phyloP scores from a whole-genome alignment of 192 early-diverging fungal genomes.

The Gigaspora rosea region DNA sequence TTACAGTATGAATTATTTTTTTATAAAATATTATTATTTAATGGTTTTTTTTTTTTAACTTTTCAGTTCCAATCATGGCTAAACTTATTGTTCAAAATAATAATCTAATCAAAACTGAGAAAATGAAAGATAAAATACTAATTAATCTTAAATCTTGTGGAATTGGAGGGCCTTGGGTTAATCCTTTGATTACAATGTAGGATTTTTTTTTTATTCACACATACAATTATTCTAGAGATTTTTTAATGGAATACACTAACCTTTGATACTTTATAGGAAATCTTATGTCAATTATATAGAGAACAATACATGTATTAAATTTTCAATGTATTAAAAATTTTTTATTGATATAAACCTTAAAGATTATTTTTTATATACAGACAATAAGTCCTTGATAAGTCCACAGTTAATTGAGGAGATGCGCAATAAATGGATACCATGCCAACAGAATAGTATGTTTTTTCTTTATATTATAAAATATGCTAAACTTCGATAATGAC shows the following conservation, averaged over 20 bases:
- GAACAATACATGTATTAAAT: background rate
- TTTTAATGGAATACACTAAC: background rate
- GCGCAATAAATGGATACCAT: too few species aligned
- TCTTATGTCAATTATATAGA: background rate
- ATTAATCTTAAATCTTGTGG: conserved; percentile 51
- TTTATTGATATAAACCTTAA: too few species aligned
- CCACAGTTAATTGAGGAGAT: too few species aligned
- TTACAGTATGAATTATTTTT: too few species aligned
- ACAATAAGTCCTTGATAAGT: too few species aligned
- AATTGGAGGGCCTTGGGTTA: conserved; percentile 56
- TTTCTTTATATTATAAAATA: too few species aligned
- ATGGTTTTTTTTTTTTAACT: conserved; percentile 34
- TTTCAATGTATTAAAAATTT: too few species aligned
- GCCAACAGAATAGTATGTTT: too few species aligned
- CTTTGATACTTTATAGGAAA: background rate
- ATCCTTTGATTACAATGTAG: conserved; percentile 47
- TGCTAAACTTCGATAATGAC: too few species aligned
- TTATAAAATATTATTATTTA: background rate
- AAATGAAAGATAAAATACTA: background rate
- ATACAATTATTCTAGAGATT: background rate
- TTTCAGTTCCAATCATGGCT: conserved; percentile 42
- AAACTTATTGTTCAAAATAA: conserved; percentile 24
- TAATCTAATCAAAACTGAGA: background rate
- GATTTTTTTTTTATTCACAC: background rate
- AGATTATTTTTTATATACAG: too few species aligned